Conservation (phyloP, 1,139 yeast species). For the Saccharomyces pastorianus region DNA sequence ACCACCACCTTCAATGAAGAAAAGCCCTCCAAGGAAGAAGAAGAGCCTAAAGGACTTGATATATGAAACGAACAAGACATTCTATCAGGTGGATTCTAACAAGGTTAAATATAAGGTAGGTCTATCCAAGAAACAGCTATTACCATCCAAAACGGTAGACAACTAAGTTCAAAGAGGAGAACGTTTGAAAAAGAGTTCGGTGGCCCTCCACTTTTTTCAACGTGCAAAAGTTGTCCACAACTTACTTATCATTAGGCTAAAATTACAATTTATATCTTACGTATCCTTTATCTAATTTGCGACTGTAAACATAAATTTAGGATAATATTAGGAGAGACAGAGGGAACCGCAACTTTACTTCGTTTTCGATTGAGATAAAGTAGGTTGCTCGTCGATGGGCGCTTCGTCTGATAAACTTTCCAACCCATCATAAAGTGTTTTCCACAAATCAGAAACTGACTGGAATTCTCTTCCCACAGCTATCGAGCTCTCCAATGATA, state of each 20-base stretch:
- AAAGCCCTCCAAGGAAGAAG: neutral
- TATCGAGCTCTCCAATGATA: conserved; percentile 43
- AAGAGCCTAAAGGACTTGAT: conserved; percentile 20
- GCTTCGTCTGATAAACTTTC: conserved; percentile 12
- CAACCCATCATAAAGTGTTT: conserved; percentile 40
- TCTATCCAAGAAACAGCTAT: conserved; percentile 17
- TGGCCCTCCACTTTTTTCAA: neutral
- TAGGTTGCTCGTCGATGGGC: conserved; percentile 4
- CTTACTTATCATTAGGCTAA: neutral
- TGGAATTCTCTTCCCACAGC: conserved; percentile 52
- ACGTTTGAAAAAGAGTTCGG: neutral
- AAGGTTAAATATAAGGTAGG: conserved; percentile 21
- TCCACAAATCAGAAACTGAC: conserved; percentile 44
- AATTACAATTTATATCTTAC: neutral
- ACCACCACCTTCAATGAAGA: neutral
- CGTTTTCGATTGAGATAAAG: conserved; percentile 1
- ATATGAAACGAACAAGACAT: conserved; percentile 17
- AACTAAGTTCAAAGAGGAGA: neutral
- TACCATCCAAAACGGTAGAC: conserved; percentile 7
- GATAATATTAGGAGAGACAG: neutral
- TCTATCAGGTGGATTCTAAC: conserved; percentile 21
- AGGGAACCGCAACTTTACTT: neutral
- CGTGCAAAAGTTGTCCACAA: neutral
- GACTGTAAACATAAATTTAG: neutral
- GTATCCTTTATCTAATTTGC: neutral